Conservation (phyloP, 2,329 filamentous ascomycete species). For the Colletotrichum tanaceti region DNA sequence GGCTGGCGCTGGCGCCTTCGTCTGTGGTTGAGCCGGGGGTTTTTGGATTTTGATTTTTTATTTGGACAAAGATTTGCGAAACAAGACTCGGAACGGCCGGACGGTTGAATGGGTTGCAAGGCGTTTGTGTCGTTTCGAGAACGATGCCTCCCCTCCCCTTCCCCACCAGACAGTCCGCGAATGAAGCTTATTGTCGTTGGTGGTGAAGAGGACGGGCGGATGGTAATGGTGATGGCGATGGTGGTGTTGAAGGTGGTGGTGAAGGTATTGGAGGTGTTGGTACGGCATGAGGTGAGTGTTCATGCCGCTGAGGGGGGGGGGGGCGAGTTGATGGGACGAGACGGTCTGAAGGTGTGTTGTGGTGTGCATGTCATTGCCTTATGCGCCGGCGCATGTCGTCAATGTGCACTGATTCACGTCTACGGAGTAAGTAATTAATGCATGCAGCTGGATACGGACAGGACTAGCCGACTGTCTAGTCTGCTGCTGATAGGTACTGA, state of each 20-base stretch:
- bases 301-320: not conserved
- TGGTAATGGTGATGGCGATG: constrained; percentile 5
- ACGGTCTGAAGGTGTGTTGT: constrained; percentile 30
- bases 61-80: constrained; percentile 27
- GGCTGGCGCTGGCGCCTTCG: constrained; percentile 24
- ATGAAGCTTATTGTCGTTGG: too few relatives aligned
- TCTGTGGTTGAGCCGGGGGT: not conserved
- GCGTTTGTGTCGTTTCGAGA: constrained; percentile 5
- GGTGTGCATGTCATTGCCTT: constrained; percentile 35
- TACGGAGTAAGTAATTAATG: too few relatives aligned
- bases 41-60: not conserved
- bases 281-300: constrained; percentile 27
- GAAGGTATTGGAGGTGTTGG: constrained; percentile 29
- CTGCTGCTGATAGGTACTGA: not conserved
- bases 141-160: not conserved
- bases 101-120: constrained; percentile 6
- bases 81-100: constrained; percentile 4
- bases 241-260: not conserved
- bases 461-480: not conserved
- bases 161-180: not conserved
- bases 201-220: constrained; percentile 24
- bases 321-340: constrained; percentile 18
- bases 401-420: constrained; percentile 8
- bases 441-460: not conserved
- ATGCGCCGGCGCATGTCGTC: constrained; percentile 28